Percentiles rank a stretch among this genome's conserved stretches.
Conservation (phyloP, 2,329 filamentous ascomycete genomes). For the Aschersonia sp. region DNA sequence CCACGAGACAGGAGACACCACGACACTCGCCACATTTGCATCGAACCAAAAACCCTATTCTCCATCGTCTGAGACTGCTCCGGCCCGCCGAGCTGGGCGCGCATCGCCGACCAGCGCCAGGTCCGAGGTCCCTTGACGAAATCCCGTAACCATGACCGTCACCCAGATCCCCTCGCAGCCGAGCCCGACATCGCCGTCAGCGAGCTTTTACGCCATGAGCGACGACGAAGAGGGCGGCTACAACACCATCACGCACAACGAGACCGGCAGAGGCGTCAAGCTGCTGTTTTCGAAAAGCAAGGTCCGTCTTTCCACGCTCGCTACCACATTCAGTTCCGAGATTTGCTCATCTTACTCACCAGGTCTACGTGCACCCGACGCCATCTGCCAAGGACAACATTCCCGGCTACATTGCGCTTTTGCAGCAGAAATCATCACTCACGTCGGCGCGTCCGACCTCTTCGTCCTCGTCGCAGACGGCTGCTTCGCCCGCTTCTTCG, state of each 20-base stretch:
- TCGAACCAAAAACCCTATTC: too few relatives aligned
- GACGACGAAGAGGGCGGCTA: slow-evolving; percentile 95
- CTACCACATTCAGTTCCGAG: background rate
- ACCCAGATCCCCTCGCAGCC: background rate
- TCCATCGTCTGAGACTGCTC: too few relatives aligned
- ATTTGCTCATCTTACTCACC: background rate
- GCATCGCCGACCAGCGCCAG: too few relatives aligned
- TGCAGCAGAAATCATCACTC: slow-evolving; percentile 64
- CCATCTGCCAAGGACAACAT: slow-evolving; percentile 94
- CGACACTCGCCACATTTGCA: too few relatives aligned
- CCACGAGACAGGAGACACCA: too few relatives aligned
- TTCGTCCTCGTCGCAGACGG: slow-evolving; percentile 13
- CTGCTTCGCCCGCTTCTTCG: slow-evolving; percentile 38
- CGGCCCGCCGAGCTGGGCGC: too few relatives aligned
- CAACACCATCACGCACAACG: slow-evolving; percentile 75
- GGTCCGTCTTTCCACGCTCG: slow-evolving; percentile 27
- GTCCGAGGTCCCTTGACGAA: too few relatives aligned
- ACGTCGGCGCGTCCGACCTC: slow-evolving; percentile 22
- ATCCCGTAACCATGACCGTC: slow-evolving; percentile 1
- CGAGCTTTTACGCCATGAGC: slow-evolving; percentile 51
- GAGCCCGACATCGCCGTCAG: slow-evolving; percentile 7
- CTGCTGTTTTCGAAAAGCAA: slow-evolving; percentile 95
- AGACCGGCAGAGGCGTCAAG: slow-evolving; percentile 73
- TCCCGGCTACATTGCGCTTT: slow-evolving; percentile 77
- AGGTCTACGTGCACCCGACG: slow-evolving; percentile 94